Conservation (phyloP, 75 land plant species). For the Pinus albicaulis region DNA sequence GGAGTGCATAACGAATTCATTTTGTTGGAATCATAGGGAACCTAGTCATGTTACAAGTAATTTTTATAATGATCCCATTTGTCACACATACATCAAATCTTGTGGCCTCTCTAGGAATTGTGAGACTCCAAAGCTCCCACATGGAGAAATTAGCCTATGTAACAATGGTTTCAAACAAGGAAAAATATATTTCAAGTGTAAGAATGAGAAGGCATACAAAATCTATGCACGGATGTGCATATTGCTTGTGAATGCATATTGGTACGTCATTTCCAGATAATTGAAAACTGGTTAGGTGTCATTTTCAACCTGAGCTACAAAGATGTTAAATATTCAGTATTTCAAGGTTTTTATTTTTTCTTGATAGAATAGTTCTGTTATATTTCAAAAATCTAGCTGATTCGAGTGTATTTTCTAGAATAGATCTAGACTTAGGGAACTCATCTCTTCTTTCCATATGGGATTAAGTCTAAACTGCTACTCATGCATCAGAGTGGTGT, state of each 20-base stretch:
- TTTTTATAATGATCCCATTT: slow-evolving; percentile 52
- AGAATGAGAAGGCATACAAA: slow-evolving; percentile 70
- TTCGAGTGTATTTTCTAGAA: too few species aligned
- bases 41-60: slow-evolving; percentile 57
- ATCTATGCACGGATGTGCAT: slow-evolving; percentile 55
- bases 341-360: too few species aligned
- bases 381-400: too few species aligned
- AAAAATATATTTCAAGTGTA: slow-evolving; percentile 44
- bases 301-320: too few species aligned
- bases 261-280: too few species aligned
- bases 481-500: too few species aligned
- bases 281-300: too few species aligned
- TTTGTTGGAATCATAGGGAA: slow-evolving; percentile 46
- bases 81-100: slow-evolving; percentile 42
- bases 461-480: too few species aligned
- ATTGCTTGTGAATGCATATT: slow-evolving; percentile 36
- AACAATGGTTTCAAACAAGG: slow-evolving; percentile 59
- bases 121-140: slow-evolving; percentile 13
- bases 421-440: too few species aligned
- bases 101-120: slow-evolving; percentile 62
- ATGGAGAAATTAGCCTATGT: slow-evolving; percentile 40
- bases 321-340: too few species aligned
- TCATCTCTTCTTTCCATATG: too few species aligned
- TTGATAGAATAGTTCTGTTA: too few species aligned
- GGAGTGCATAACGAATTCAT: slow-evolving; percentile 34